Percentiles rank a stretch among this genome's conserved stretches.
Evolutionary conservation across 2,329 filamentous ascomycete species (phyloP).

Genomic region (Rosellinia necatrix): DNA sequence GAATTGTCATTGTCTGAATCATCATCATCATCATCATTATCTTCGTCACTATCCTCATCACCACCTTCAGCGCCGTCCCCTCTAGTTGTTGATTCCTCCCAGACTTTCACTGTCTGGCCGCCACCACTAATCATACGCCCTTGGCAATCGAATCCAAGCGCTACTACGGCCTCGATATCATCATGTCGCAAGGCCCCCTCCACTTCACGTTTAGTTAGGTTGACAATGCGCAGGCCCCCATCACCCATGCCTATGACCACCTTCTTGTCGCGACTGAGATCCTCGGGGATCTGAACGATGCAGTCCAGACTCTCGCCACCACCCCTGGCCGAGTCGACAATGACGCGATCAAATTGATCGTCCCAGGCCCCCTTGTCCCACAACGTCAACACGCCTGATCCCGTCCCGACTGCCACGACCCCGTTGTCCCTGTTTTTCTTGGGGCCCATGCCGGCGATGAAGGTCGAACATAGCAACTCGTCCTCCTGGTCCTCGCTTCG

Average conservation of each 20-base stretch:
- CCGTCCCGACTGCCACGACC: slow-evolving; percentile 75
- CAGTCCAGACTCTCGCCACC: slow-evolving; percentile 81
- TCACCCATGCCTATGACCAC: slow-evolving; percentile 82
- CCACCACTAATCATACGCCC: slow-evolving; percentile 90
- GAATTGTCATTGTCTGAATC: slow-evolving; percentile 51
- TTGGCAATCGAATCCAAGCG: slow-evolving; percentile 80
- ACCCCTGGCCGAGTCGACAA: slow-evolving; percentile 66
- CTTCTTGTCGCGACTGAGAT: slow-evolving; percentile 71
- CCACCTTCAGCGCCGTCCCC: slow-evolving; percentile 49
- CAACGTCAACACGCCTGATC: slow-evolving; percentile 80
- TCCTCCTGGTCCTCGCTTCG: slow-evolving; percentile 95
- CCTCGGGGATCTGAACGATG: slow-evolving; percentile 73
- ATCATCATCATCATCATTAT: slow-evolving; percentile 51
- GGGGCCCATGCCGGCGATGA: slow-evolving; percentile 76
- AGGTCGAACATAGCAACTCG: slow-evolving; percentile 80
- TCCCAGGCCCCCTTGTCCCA: slow-evolving; percentile 97
- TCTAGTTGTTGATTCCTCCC: slow-evolving; percentile 70
- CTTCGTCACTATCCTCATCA: slow-evolving; percentile 54
- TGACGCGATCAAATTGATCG: slow-evolving; percentile 88
- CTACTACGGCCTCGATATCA: slow-evolving; percentile 83
- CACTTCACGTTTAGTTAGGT: slow-evolving; percentile 74
- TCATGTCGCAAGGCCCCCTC: slow-evolving; percentile 74
- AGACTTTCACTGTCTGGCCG: slow-evolving; percentile 84
- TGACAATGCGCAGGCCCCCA: slow-evolving; percentile 76
- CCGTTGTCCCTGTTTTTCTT: slow-evolving; percentile 70